Evolutionary conservation across 139 green algal species (phyloP), one percentile per base, ranked within the genome.

Genomic region (Medakamo hakoo): DNA sequence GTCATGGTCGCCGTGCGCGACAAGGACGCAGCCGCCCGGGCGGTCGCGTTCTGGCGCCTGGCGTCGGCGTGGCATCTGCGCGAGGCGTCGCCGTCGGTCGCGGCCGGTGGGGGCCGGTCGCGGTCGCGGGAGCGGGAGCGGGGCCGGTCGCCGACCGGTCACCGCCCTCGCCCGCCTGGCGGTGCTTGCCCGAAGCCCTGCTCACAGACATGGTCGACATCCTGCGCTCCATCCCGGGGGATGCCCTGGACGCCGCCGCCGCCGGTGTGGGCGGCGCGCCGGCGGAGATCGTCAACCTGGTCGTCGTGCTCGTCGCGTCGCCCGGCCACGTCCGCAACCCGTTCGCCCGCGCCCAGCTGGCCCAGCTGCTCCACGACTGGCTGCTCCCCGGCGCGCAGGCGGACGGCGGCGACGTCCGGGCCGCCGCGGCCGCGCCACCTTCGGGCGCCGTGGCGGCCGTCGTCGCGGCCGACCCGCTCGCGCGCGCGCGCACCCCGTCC

Each of bases 11-110:
- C 26, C 49, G 23, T 2, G 28, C 3, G 55, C 19, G 58, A 24
- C 26, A 16, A 31, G 0, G 58, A 1, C 1, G 2, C 14, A 32
- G 9, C 22, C 25, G 3, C 18, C 26, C 5, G 2, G 26, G 2
- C 23, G 25, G 19, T 2, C 4, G 5, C 32, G 40, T 79, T 64
- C 57, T 87, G 73, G 72, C 77, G 84, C 23, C 76, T 96, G 4
- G 65, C 89, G 60, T 75, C 78, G 0, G 60, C 73, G 1, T 96
- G 84, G 82, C 63, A 95, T 58, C 69, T 89, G 66, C 64, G 71
- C 27, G 57, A 86, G 58, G 82, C 83, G 5, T 75, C 60, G 2
- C 69, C 69, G 23, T 31, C 48, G 4, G 52, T 62, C 2, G 67
- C 67, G 9, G 57, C 49, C 19, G 69, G 67, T 1, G 64, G 58